Evolutionary conservation across 2,329 filamentous ascomycete species (phyloP), one percentile per base, ranked within the genome.

Genomic region (Ascochyta viciae-villosae): DNA sequence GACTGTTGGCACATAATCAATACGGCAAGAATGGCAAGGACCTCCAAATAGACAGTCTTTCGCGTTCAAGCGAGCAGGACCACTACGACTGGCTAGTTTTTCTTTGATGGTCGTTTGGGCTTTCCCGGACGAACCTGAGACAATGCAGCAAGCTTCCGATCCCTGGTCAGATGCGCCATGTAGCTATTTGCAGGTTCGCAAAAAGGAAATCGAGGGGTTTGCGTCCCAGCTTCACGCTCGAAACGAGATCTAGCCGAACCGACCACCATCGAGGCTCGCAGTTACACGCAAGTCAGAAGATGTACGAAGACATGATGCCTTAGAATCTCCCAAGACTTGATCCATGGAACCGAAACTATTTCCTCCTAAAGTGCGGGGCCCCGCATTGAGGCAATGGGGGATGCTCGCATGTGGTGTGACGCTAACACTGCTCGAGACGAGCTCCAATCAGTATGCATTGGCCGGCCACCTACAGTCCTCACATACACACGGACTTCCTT

Each of bases 1-100:
- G 70, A 53, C 58, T 51, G 61, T 56, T 4, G 48, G 46, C 15
- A 33, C 27, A 10, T 55, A 23, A 50, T 16, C 26, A 19, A 3
- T 24, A 6, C n/a, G 22, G 12, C 19, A 6, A 4, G 27, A 43
- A 15, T 24, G 26, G 38, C 10, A 4, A 33, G 1, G 12, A 26
- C 13, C 6, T 15, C 29, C 13, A 10, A 31, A 31, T 12, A 15
- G 13, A 13, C 4, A 5, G 12, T 10, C 29, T 5, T 12, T 13
- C 13, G 12, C 10, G 13, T 31, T 15, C 29, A 31, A 31, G 12
- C 3, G 13, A 4, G 10, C 29, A 5, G 29, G 10, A 12, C 29
- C 29, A 31, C 10, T 5, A 15, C 29, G 9, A 29, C 12, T 10
- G 27, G 27, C 9, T 8, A 12, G 12, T 5, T 13, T 31, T 5